These are phyloP conservation scores for Polygonum aviculare DNA, from an alignment of 148 eudicot species.

Conservation along the genomic window DNA sequence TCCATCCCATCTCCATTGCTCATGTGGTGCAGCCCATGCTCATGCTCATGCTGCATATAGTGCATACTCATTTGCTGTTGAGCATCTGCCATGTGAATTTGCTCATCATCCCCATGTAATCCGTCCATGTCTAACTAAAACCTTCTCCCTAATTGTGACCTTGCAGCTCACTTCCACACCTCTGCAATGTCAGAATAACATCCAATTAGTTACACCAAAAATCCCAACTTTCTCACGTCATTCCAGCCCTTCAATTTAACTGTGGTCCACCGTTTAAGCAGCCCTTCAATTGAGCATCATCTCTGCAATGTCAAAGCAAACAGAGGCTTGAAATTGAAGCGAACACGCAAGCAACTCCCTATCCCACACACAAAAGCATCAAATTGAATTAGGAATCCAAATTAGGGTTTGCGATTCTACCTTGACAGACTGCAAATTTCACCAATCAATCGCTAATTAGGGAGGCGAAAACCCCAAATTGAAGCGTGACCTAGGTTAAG, in stretches of 20 bases:
- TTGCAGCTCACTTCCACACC: conserved; percentile 3
- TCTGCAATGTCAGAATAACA: background rate
- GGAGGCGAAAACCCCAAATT: background rate
- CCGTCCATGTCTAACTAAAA: conserved; percentile 30
- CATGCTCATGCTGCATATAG: conserved; percentile 47
- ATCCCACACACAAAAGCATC: background rate
- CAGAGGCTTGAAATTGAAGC: background rate
- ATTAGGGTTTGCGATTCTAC: background rate
- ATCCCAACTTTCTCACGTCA: background rate
- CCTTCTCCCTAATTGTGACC: background rate
- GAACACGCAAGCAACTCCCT: too few relatives aligned
- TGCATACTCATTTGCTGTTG: conserved; percentile 43
- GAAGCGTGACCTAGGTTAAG: background rate
- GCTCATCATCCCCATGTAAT: conserved; percentile 26
- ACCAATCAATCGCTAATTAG: background rate
- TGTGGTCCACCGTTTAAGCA: background rate
- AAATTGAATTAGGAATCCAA: background rate
- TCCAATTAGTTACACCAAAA: background rate
- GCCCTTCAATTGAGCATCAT: background rate
- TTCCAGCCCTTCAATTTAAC: background rate
- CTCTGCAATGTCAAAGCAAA: background rate
- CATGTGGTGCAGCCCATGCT: conserved; percentile 52
- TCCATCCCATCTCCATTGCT: conserved; percentile 47
- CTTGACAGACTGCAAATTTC: background rate
- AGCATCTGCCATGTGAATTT: conserved; percentile 30